These are phyloP conservation scores for Quercus ilex DNA, from an alignment of 306 rosid genomes.

Conservation along the genomic window DNA sequence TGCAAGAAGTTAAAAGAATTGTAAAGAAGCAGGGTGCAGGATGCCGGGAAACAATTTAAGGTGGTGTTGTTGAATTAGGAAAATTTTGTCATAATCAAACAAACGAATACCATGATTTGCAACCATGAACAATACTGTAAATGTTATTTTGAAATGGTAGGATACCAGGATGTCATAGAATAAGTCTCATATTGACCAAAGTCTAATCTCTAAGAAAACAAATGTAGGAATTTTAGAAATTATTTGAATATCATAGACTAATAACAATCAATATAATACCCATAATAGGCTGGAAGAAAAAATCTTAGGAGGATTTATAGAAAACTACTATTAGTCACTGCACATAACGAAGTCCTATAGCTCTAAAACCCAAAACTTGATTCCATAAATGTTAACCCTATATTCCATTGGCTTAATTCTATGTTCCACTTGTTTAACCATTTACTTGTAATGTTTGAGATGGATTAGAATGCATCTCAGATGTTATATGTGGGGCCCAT, in stretches of 20 bases:
- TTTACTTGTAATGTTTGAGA: background rate
- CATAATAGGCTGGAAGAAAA: background rate
- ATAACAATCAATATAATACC: background rate
- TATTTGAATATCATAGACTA: background rate
- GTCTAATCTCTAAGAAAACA: too few relatives aligned
- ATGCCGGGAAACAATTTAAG: too few relatives aligned
- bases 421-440: background rate
- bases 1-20: too few relatives aligned
- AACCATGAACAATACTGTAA: too few relatives aligned
- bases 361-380: background rate
- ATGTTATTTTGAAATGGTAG: too few relatives aligned
- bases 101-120: too few relatives aligned
- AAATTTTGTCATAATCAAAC: too few relatives aligned
- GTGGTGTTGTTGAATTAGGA: too few relatives aligned
- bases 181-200: too few relatives aligned
- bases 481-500: background rate
- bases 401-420: background rate
- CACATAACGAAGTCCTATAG: background rate
- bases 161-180: too few relatives aligned
- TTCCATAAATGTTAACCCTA: background rate
- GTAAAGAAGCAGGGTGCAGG: too few relatives aligned
- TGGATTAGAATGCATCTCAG: background rate
- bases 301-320: background rate
- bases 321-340: background rate
- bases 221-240: background rate